Base-by-base conservation (phyloP, 208 protist species). In the Borovskyia barvae region DNA sequence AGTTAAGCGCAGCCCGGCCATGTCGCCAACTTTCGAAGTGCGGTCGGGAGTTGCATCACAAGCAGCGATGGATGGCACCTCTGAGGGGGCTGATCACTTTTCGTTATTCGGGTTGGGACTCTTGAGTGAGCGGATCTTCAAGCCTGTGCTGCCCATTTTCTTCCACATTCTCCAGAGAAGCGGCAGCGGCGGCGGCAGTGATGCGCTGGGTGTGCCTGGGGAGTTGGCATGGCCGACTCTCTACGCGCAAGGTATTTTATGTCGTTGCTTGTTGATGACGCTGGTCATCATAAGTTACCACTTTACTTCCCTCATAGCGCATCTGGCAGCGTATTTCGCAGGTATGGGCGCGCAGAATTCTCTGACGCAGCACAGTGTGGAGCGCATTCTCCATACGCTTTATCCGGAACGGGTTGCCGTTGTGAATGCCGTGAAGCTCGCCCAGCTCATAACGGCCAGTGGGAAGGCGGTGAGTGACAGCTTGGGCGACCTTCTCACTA, bases 401-500 rank as follows among this genome's bases (percentile, higher is more conserved):
- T 60, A 75, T 40, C 66, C 69, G 2, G 81, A 86, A 58, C 77
- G 85, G 20, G 71, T 88, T 20, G 49, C 76, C 5, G 28, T 79
- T 14, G 69, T 87, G 26, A 85, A 75, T 37, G 56, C 75, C 2
- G 72, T 71, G 39, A 70, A 75, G 46, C 68, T 92, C 24, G 66
- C 77, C 14, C 66, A 80, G 37, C 40, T 86, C 28, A 65, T 92
- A 51, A 46, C 65, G 17, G 54, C 65, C 26, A 83, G 81, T 41
- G 78, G 61, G 14, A 32, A 40, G 28, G 73, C 69, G 36, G 70
- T 72, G 30, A 48, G 68, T 7, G 68, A 81, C 40, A 69, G 63
- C 3, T 49, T 80, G n/a, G 74, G 62, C 17, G 61, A 71, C 15
- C 29, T 92, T 2, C 47, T 92, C 12, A 92, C 85, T 14, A 75